These are phyloP conservation scores for Cercis canadensis DNA, from an alignment of 306 rosid genomes.

Conservation along the genomic window DNA sequence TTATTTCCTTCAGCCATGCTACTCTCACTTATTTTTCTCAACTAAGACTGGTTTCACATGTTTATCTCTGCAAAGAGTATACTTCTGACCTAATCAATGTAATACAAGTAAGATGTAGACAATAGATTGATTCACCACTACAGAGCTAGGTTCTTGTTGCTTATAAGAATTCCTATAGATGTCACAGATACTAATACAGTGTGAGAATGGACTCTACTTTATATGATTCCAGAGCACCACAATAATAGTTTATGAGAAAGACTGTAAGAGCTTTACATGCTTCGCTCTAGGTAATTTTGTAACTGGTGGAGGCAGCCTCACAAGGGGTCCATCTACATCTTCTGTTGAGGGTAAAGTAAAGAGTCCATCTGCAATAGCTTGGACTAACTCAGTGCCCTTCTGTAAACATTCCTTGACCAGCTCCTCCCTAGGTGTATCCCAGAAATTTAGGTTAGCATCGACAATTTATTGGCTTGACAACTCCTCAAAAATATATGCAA, in stretches of 20 bases:
- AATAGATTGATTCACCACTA: background rate
- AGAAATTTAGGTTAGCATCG: background rate
- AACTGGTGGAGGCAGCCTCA: slow-evolving; percentile 69
- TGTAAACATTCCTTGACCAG: slow-evolving; percentile 61
- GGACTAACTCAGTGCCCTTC: slow-evolving; percentile 81
- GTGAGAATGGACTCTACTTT: background rate
- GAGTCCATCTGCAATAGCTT: slow-evolving; percentile 70
- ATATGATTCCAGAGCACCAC: background rate
- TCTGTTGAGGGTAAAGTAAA: slow-evolving; percentile 76
- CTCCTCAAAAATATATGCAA: background rate
- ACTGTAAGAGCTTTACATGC: slow-evolving; percentile 55
- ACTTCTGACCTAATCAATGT: background rate
- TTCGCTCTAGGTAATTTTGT: slow-evolving; percentile 85
- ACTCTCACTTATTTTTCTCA: background rate
- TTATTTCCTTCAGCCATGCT: background rate
- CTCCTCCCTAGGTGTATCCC: slow-evolving; percentile 53
- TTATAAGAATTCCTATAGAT: background rate
- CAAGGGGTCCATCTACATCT: slow-evolving; percentile 81
- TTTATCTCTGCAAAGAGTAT: background rate
- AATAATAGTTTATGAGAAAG: background rate
- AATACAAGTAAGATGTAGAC: background rate
- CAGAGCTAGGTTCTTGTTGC: no score
- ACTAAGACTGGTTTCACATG: background rate
- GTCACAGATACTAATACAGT: background rate
- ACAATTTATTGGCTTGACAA: background rate